Evolutionary conservation across 1,284 basidiomycete genomes (phyloP), one percentile per base, ranked within the genome.

Genomic region (Heliocybe sulcata): DNA sequence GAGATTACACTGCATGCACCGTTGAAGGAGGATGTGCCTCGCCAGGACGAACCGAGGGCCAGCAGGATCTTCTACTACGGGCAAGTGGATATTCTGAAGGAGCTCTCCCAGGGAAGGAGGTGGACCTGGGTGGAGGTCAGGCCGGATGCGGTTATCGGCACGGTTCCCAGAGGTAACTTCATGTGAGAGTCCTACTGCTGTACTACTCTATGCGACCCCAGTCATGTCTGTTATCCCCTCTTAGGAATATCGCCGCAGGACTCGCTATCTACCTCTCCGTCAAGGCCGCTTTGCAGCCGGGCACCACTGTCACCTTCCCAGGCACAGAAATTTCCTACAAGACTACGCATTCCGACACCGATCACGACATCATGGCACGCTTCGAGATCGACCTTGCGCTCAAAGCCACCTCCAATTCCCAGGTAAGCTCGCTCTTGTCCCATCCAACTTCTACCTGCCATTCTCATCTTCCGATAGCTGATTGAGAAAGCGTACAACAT

Each of bases 61-160:
- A 49, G 23, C 20, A 20, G 25, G 27, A 49, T 49, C 10, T 49
- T 49, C 23, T 49, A 49, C 23, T 49, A 49, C n/a, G 47, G 47
- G 12, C 47, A 49, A 22, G 47, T 49, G 23, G 47, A 49, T 25
- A 22, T 29, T 4, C n/a, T 49, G 22, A 25, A 29, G 47, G 20
- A 49, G 47, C 27, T 49, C 23, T 49, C 47, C 10, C 22, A 49
- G 23, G 47, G 27, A 6, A 49, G 27, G 23, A 20, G n/a, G 6
- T 49, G 47, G 47, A 26, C 47, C 8, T 49, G 47, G 47, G 47
- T 29, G 22, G 47, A 49, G 47, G 47, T 49, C 27, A 49, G 47
- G 47, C 47, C 47, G 27, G 47, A 49, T 49, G 47, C 27, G 11
- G 22, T 49, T 25, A 29, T 49, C 22, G 47, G 47, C 11, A 49